Conservation (phyloP, 1,284 basidiomycete genomes). For the Xanthoconium separans region DNA sequence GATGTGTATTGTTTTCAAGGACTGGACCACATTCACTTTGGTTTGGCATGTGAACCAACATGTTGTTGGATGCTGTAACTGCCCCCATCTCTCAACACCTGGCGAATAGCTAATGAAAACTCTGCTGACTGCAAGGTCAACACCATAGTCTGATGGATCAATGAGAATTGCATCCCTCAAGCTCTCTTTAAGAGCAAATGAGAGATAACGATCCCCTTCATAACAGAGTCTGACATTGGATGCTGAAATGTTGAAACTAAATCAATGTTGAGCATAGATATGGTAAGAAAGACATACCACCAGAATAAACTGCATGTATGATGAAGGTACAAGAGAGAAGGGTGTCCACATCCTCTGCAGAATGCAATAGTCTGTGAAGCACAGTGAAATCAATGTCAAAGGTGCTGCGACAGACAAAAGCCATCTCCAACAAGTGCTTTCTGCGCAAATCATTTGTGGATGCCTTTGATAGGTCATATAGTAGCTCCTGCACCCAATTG, state of each 20-base stretch:
- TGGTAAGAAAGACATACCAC: neutral
- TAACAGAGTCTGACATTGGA: neutral
- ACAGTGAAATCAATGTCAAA: neutral
- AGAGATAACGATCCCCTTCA: neutral
- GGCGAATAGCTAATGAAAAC: neutral
- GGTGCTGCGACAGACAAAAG: neutral
- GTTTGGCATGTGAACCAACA: neutral
- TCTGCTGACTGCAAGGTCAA: neutral
- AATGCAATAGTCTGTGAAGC: too few species aligned
- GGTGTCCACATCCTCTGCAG: neutral
- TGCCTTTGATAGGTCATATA: neutral
- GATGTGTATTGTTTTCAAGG: neutral
- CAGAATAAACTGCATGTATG: neutral
- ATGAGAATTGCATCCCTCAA: neutral
- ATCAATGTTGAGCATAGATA: neutral
- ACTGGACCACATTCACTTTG: neutral
- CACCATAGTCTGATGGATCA: neutral
- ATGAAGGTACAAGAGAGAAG: neutral
- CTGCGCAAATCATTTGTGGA: neutral
- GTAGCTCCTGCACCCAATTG: neutral
- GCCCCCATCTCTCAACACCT: neutral
- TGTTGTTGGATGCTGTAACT: neutral
- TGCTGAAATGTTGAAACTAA: neutral
- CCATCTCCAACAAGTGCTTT: neutral
- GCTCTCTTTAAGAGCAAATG: neutral